A percentile compares a stretch with the other conserved stretches of the same genome.
These are phyloP conservation scores for Phytopythium litorale DNA, from an alignment of 352 stramenopile species.

Conservation along the genomic window DNA sequence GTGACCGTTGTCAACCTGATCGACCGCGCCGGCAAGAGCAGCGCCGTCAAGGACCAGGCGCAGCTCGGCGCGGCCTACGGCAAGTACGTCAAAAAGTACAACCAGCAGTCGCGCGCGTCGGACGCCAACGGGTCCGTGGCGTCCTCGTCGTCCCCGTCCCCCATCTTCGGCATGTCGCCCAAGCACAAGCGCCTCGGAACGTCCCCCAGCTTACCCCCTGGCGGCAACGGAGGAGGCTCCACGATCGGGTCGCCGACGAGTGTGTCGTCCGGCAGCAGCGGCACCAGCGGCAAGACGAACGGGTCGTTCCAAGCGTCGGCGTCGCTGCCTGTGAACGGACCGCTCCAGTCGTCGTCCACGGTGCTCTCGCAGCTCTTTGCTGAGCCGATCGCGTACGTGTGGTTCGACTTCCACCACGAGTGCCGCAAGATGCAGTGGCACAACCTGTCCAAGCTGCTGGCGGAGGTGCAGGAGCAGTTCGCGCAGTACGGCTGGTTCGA, in stretches of 20 bases:
- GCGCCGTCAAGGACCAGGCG: slow-evolving; percentile 82
- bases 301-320: slow-evolving; percentile 15
- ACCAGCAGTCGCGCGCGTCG: slow-evolving; percentile 59
- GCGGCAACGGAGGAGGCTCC: slow-evolving; percentile 20
- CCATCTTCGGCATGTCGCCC: slow-evolving; percentile 30
- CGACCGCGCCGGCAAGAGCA: slow-evolving; percentile 76
- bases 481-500: slow-evolving; percentile 69
- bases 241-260: slow-evolving; percentile 26
- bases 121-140: slow-evolving; percentile 24
- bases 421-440: slow-evolving; percentile 93
- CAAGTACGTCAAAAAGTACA: slow-evolving; percentile 87
- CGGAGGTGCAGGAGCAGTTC: slow-evolving; percentile 66
- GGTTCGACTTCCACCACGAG: slow-evolving; percentile 98
- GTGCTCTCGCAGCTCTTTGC: slow-evolving; percentile 40
- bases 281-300: slow-evolving; percentile 12
- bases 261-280: slow-evolving; percentile 22
- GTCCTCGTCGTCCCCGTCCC: slow-evolving; percentile 8
- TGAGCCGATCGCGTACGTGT: slow-evolving; percentile 84
- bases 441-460: slow-evolving; percentile 88
- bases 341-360: slow-evolving; percentile 6
- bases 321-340: slow-evolving; percentile 17
- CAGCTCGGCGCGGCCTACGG: slow-evolving; percentile 86
- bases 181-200: slow-evolving; percentile 29
- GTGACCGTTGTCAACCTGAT: slow-evolving; percentile 93
- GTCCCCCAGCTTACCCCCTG: slow-evolving; percentile 10